Evolutionary conservation across 768 basidiomycete species (phyloP).

Genomic region (Termitomyces bulborhizus): DNA sequence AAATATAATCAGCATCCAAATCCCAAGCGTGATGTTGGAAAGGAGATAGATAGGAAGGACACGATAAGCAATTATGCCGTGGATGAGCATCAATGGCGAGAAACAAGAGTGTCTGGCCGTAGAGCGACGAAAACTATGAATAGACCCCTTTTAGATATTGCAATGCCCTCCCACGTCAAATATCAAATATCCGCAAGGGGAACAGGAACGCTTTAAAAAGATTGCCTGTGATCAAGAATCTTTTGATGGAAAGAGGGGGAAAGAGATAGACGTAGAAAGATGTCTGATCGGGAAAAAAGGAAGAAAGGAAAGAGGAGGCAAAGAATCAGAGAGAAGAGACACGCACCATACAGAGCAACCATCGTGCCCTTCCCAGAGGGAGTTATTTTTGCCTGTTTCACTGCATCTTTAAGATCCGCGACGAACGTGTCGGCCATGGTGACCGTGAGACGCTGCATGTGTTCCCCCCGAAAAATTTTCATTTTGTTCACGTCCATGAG

Average conservation of each 20-base stretch:
- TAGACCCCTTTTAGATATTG: neutral
- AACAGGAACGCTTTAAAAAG: neutral
- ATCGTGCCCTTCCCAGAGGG: slow-evolving; percentile 77
- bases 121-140: neutral
- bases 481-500: neutral
- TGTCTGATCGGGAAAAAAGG: neutral
- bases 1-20: neutral
- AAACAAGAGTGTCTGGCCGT: neutral
- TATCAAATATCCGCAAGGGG: neutral
- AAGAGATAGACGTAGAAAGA: neutral
- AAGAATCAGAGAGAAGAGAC: neutral
- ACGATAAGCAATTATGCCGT: neutral
- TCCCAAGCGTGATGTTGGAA: neutral
- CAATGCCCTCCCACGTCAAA: neutral
- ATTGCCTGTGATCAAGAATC: neutral
- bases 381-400: slow-evolving; percentile 60
- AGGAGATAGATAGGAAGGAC: neutral
- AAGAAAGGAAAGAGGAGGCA: neutral
- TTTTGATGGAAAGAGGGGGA: neutral
- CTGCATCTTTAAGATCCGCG: slow-evolving; percentile 73
- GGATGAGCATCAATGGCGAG: neutral
- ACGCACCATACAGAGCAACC: slow-evolving; percentile 86
- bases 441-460: slow-evolving; percentile 68
- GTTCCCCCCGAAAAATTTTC: neutral
- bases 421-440: slow-evolving; percentile 71